Evolutionary conservation across 306 rosid genomes (phyloP).

Genomic region (Cyamopsis tetragonoloba): DNA sequence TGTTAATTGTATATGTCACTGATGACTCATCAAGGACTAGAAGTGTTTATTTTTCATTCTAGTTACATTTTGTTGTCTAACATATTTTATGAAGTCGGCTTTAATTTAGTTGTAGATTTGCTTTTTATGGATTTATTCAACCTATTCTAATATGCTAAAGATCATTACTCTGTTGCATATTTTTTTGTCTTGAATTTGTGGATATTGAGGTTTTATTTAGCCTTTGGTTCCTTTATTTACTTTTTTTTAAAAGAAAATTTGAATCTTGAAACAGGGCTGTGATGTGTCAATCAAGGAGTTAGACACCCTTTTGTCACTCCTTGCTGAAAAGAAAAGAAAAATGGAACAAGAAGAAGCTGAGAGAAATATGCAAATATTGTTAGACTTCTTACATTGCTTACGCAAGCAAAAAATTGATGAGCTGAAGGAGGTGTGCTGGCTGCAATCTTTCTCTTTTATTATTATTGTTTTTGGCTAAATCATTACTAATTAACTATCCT

Average conservation of each 20-base stretch:
- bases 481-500: not conserved
- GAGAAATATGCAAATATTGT: conserved; percentile 89
- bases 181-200: conserved; percentile 3
- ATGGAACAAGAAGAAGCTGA: conserved; percentile 99
- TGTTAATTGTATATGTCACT: not conserved
- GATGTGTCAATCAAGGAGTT: conserved; percentile 85
- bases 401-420: conserved; percentile 84
- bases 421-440: conserved; percentile 67
- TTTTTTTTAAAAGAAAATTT: not conserved
- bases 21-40: not conserved
- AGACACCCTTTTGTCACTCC: conserved; percentile 69
- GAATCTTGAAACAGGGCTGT: conserved; percentile 64
- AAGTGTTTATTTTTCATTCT: not conserved
- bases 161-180: not conserved
- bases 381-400: conserved; percentile 82
- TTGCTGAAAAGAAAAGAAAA: conserved; percentile 89
- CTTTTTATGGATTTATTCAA: not conserved
- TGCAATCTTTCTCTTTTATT: conserved; percentile 2
- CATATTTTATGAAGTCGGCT: not conserved
- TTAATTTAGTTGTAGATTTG: not conserved
- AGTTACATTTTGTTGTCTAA: not conserved
- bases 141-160: not conserved
- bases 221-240: conserved; percentile 7
- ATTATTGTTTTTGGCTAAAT: conserved; percentile 17
- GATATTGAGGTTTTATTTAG: conserved; percentile 10